Percentiles rank a stretch among this genome's conserved stretches.
Conservation (phyloP, 2,329 filamentous ascomycete species). For the Thelonectria blattea region DNA sequence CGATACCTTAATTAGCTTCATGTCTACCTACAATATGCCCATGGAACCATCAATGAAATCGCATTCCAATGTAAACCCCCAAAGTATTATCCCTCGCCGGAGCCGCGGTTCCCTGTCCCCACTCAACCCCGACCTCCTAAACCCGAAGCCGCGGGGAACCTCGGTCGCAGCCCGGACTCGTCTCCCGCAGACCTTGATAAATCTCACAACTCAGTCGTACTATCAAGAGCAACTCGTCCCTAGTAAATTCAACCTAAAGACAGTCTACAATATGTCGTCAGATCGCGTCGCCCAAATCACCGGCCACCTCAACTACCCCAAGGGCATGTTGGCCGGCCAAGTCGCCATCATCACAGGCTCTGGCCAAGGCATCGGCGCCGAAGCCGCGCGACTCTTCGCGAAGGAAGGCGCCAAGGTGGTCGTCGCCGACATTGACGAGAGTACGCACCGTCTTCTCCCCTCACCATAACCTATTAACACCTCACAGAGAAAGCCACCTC, state of each 20-base stretch:
- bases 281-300: slow-evolving; percentile 74
- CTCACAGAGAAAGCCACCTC: slow-evolving; percentile 68
- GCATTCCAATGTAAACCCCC: too few relatives aligned
- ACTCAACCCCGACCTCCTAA: slow-evolving; percentile 28
- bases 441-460: slow-evolving; percentile 49
- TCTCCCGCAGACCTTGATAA: slow-evolving; percentile 3
- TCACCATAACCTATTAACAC: not conserved
- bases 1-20: too few relatives aligned
- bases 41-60: too few relatives aligned
- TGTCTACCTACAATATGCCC: too few relatives aligned
- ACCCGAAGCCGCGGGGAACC: slow-evolving; percentile 34
- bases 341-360: slow-evolving; percentile 87
- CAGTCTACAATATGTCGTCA: slow-evolving; percentile 47
- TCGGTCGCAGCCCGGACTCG: slow-evolving; percentile 30
- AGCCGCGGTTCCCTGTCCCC: slow-evolving; percentile 19
- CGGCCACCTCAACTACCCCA: slow-evolving; percentile 81
- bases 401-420: slow-evolving; percentile 88
- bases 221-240: not conserved
- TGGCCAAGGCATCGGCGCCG: slow-evolving; percentile 87
- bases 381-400: slow-evolving; percentile 80
- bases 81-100: not conserved
- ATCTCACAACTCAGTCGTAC: not conserved
- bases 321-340: slow-evolving; percentile 79
- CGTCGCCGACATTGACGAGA: slow-evolving; percentile 80
- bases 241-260: too few relatives aligned